phyloP scores from a whole-genome alignment of 768 basidiomycete species.

The Mycena venus region DNA sequence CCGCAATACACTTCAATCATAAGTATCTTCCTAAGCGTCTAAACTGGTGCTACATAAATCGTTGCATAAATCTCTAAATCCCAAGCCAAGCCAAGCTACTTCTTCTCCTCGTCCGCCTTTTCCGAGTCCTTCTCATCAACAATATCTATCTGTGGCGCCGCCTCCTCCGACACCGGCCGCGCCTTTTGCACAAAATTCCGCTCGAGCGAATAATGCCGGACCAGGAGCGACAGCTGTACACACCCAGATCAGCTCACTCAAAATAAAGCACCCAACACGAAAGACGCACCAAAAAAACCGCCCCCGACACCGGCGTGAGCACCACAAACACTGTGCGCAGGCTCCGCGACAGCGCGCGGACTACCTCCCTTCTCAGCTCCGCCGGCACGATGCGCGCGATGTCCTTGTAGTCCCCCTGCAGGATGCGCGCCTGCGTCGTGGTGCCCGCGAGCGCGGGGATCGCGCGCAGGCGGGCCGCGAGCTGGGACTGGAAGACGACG shows the following conservation, averaged over 20 bases:
- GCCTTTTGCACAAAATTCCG: constrained; percentile 2
- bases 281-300: constrained; percentile 9
- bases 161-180: background rate
- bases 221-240: background rate
- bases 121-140: background rate
- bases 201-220: constrained; percentile 21
- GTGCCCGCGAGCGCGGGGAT: constrained; percentile 16
- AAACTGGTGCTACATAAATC: too few relatives aligned
- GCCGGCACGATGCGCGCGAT: constrained; percentile 10
- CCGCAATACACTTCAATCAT: too few relatives aligned
- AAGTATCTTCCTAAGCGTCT: too few relatives aligned
- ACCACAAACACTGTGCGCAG: constrained; percentile 23
- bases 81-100: too few relatives aligned
- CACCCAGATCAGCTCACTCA: background rate
- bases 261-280: background rate
- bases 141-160: background rate
- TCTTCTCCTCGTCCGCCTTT: too few relatives aligned
- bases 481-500: constrained; percentile 24
- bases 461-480: constrained; percentile 13
- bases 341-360: constrained; percentile 19
- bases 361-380: constrained; percentile 15
- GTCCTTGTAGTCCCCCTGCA: constrained; percentile 25
- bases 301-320: background rate
- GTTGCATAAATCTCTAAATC: too few relatives aligned
- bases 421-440: constrained; percentile 9